A percentile compares a stretch with the other conserved stretches of the same genome.
Evolutionary conservation across 1,284 basidiomycete species (phyloP).

Genomic region (Apiotrichum siamense): DNA sequence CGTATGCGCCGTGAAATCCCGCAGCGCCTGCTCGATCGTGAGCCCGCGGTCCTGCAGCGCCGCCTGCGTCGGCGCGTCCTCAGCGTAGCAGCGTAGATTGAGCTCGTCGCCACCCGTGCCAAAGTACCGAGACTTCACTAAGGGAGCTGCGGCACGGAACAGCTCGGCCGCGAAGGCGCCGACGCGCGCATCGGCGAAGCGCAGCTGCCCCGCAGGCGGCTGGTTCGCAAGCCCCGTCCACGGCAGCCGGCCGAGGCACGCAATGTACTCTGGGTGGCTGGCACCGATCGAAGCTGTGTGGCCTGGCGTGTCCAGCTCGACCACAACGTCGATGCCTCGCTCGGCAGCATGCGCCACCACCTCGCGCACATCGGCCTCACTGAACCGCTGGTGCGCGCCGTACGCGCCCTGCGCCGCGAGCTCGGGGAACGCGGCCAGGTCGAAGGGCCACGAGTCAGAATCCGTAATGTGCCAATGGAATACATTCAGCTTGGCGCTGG

Average conservation of each 20-base stretch:
- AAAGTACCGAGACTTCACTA: conserved; percentile 52
- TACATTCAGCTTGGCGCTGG: conserved; percentile 67
- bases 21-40: conserved; percentile 57
- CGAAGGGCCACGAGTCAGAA: conserved; percentile 60
- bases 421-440: conserved; percentile 55
- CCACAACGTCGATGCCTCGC: conserved; percentile 72
- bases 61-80: conserved; percentile 57
- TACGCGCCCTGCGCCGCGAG: conserved; percentile 67
- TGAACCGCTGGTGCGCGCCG: conserved; percentile 56
- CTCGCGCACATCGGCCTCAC: conserved; percentile 55
- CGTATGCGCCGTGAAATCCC: conserved; percentile 56
- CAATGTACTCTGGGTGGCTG: conserved; percentile 64
- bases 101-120: conserved; percentile 79
- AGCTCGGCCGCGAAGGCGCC: conserved; percentile 52
- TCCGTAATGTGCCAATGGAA: conserved; percentile 52
- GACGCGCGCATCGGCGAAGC: conserved; percentile 54
- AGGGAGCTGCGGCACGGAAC: conserved; percentile 38
- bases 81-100: conserved; percentile 61
- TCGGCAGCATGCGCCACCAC: conserved; percentile 66
- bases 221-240: conserved; percentile 53
- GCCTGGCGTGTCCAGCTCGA: conserved; percentile 69
- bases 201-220: conserved; percentile 73
- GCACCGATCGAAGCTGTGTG: conserved; percentile 59
- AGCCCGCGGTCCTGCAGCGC: conserved; percentile 45
- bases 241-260: conserved; percentile 59